phyloP scores from a whole-genome alignment of 257 asterid species.

The Rehmannia glutinosa region DNA sequence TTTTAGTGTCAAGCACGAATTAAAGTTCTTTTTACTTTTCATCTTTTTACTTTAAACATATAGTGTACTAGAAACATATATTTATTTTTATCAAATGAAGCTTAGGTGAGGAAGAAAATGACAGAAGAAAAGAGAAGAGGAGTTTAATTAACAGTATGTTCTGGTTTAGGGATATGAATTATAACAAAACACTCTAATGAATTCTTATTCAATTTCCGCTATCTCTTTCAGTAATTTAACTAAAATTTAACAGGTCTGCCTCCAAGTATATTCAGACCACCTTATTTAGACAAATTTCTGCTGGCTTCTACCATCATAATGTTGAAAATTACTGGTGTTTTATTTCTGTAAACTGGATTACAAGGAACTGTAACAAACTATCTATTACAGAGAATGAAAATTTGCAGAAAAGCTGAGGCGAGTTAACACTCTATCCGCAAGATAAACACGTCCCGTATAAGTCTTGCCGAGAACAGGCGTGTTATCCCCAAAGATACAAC shows the following conservation, averaged over 20 bases:
- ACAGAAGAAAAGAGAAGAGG: background rate
- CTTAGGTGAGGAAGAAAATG: background rate
- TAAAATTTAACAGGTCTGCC: background rate
- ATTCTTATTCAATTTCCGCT: background rate
- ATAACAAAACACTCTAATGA: background rate
- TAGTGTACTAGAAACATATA: too few species aligned
- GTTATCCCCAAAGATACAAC: too few species aligned
- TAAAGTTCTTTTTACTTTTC: background rate
- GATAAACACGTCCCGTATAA: too few species aligned
- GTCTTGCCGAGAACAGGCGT: too few species aligned
- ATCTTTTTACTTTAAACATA: background rate
- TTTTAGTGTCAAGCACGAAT: background rate
- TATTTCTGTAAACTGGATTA: too few species aligned
- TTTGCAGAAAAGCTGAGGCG: too few species aligned
- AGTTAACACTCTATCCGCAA: too few species aligned
- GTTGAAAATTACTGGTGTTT: too few species aligned
- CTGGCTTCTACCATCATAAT: constrained; percentile 3
- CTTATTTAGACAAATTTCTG: background rate
- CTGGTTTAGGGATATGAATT: background rate
- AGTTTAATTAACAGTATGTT: background rate
- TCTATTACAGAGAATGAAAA: too few species aligned
- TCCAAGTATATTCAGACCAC: background rate
- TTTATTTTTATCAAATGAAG: too few species aligned
- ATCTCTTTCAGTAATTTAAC: background rate
- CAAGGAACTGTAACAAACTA: too few species aligned